phyloP scores from a whole-genome alignment of 805 yeast genomes.

The Candida yuanshanica region DNA sequence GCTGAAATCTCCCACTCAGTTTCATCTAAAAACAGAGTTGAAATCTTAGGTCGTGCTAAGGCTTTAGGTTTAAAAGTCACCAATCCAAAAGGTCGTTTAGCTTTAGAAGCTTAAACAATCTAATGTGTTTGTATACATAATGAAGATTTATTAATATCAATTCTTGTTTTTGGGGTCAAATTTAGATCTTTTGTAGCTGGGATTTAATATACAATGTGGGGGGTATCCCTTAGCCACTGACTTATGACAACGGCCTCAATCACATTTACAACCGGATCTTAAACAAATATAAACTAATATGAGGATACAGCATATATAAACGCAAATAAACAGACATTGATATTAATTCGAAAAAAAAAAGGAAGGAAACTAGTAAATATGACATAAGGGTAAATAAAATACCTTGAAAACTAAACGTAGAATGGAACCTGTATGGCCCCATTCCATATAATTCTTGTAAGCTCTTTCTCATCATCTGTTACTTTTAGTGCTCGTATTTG shows the following conservation, averaged over 20 bases:
- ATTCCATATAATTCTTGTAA: not conserved
- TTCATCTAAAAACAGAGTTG: constrained; percentile 97
- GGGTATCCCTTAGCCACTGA: no score
- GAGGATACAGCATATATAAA: no score
- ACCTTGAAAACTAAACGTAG: no score
- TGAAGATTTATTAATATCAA: constrained; percentile 1
- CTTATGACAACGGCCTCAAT: no score
- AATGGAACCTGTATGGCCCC: no score
- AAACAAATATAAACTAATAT: no score
- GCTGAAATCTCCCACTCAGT: constrained; percentile 99
- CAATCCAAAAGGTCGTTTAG: constrained; percentile 98
- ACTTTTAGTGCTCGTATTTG: not conserved
- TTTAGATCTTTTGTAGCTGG: not conserved
- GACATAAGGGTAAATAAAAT: not conserved
- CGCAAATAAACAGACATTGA: not conserved
- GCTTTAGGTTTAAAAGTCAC: constrained; percentile 98
- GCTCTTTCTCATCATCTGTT: not conserved
- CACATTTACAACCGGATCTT: no score
- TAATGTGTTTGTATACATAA: constrained; percentile 3
- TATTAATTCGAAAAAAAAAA: no score
- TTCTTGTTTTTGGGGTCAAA: not conserved
- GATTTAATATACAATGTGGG: no score
- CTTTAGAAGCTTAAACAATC: constrained; percentile 82
- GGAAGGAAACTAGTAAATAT: not conserved
- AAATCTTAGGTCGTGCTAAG: constrained; percentile 93